Percentiles rank a stretch among this genome's conserved stretches.
phyloP scores from a whole-genome alignment of 208 protist genomes.

The Leishmania guyanensis region DNA sequence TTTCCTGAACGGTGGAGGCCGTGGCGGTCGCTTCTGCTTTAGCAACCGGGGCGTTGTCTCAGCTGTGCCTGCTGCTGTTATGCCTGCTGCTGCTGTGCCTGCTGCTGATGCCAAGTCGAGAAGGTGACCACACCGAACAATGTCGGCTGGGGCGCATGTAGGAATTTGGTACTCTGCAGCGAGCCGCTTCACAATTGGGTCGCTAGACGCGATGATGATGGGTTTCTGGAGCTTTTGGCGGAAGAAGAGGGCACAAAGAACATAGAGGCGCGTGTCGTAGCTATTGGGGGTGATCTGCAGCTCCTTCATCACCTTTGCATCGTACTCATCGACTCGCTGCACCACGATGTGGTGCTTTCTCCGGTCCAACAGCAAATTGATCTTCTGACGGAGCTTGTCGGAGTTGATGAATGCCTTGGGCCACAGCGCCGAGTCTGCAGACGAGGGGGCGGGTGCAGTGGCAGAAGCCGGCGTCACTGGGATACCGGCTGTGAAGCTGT shows the following conservation, averaged over 20 bases:
- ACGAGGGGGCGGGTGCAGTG: background rate
- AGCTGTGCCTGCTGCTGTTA: background rate
- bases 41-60: background rate
- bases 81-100: too few species aligned
- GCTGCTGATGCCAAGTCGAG: background rate
- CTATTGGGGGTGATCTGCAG: constrained; percentile 9
- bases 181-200: constrained; percentile 5
- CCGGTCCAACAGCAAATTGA: constrained; percentile 9
- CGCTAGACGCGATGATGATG: constrained; percentile 7
- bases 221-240: background rate
- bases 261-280: constrained; percentile 31
- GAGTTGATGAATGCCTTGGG: constrained; percentile 19
- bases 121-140: constrained; percentile 12
- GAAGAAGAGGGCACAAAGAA: constrained; percentile 36
- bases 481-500: background rate
- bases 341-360: constrained; percentile 11
- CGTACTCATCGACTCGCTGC: constrained; percentile 37
- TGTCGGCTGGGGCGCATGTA: constrained; percentile 5
- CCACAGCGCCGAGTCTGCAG: constrained; percentile 5
- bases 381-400: constrained; percentile 22
- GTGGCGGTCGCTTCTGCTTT: background rate
- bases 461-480: background rate
- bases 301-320: constrained; percentile 13
- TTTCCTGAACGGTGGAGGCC: background rate
- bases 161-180: constrained; percentile 4